Evolutionary conservation across 352 stramenopile species (phyloP).

Genomic region (Phytopythium litorale): DNA sequence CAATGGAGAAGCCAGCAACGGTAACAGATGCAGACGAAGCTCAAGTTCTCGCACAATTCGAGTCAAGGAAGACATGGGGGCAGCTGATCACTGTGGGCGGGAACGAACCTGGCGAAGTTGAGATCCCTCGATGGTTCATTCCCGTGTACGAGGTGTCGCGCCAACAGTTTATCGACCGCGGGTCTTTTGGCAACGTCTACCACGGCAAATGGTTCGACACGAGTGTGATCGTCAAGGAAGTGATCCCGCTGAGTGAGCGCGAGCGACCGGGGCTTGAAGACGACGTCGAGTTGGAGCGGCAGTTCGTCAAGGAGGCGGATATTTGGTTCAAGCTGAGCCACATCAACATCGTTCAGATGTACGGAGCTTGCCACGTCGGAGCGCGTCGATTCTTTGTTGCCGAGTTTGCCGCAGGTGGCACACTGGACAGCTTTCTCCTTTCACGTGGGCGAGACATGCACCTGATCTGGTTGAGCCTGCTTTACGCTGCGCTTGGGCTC

Average conservation of each 20-base stretch:
- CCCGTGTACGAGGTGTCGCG: constrained; percentile 24
- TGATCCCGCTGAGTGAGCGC: not conserved
- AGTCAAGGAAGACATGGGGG: constrained; percentile 13
- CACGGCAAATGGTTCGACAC: constrained; percentile 28
- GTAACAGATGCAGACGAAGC: constrained; percentile 6
- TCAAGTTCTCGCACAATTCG: constrained; percentile 24
- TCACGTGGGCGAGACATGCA: not conserved
- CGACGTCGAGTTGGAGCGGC: not conserved
- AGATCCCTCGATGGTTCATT: constrained; percentile 24
- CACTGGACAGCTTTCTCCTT: constrained; percentile 6
- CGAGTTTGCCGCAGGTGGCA: constrained; percentile 23
- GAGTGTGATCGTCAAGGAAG: constrained; percentile 32
- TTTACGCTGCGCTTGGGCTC: constrained; percentile 22
- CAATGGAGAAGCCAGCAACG: not conserved
- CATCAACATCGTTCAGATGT: constrained; percentile 24
- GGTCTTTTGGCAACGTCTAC: constrained; percentile 18
- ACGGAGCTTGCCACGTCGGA: constrained; percentile 29
- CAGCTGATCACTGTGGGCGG: not conserved
- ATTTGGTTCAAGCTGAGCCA: constrained; percentile 24
- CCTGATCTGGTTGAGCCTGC: constrained; percentile 4
- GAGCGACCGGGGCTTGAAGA: not conserved
- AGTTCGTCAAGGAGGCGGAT: constrained; percentile 17
- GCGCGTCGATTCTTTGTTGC: constrained; percentile 28
- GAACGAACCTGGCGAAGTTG: not conserved
- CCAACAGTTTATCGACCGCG: constrained; percentile 14